Conservation (phyloP, 2,329 filamentous ascomycete species). For the Sporothrix dimorphospora region DNA sequence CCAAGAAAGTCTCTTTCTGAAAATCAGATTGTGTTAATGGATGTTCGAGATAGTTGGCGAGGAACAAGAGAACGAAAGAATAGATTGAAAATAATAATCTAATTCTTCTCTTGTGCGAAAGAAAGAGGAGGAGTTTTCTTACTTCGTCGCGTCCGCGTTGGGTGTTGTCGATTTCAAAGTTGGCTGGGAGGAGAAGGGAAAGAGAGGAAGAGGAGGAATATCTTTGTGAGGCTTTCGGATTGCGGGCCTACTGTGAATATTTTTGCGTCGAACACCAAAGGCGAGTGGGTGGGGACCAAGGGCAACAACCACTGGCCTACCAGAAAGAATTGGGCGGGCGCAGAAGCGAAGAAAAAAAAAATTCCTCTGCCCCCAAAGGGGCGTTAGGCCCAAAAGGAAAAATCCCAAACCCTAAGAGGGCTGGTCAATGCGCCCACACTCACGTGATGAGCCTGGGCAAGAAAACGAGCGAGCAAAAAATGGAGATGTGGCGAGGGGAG, state of each 20-base stretch:
- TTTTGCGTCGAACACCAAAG: conserved; percentile 29
- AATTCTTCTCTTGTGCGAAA: conserved; percentile 2
- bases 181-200: conserved; percentile 30
- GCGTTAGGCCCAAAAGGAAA: conserved; percentile 7
- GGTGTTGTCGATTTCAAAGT: conserved; percentile 32
- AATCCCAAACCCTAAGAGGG: conserved; percentile 29
- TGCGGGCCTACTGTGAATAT: conserved; percentile 31
- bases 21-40: conserved; percentile 46
- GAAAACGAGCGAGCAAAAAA: background rate
- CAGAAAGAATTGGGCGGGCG: background rate
- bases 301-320: background rate
- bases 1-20: conserved; percentile 34
- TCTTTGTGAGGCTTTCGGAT: conserved; percentile 30
- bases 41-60: background rate
- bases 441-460: conserved; percentile 20
- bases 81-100: background rate
- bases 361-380: background rate
- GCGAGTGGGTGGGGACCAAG: conserved; percentile 16
- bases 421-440: background rate
- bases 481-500: background rate
- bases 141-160: conserved; percentile 35
- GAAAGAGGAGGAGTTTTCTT: conserved; percentile 24
- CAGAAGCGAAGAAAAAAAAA: conserved; percentile 17
- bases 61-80: conserved; percentile 46
- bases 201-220: conserved; percentile 27